phyloP scores from a whole-genome alignment of 495 filamentous ascomycete species.

The Tuber magnatum region DNA sequence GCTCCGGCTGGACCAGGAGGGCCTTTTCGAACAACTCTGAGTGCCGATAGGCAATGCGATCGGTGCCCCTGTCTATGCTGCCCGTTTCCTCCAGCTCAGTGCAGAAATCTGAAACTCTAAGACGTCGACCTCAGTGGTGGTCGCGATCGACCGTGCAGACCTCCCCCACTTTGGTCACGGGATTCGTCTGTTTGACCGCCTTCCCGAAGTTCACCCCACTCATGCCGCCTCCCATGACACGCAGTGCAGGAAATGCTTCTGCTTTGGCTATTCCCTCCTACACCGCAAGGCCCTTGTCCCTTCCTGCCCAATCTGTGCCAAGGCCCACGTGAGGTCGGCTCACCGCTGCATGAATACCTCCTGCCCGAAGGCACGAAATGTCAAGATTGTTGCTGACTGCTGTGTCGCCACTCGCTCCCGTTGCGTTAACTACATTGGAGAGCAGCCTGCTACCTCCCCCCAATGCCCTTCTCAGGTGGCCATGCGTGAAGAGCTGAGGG shows the following conservation, averaged over 20 bases:
- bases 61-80: neutral
- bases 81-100: neutral
- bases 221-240: neutral
- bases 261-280: too few species aligned
- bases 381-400: too few species aligned
- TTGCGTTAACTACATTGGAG: too few species aligned
- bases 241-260: neutral
- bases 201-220: neutral
- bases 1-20: neutral
- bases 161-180: neutral
- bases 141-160: neutral
- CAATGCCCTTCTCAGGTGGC: too few species aligned
- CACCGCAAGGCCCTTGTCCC: too few species aligned
- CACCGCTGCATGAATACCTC: too few species aligned
- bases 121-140: neutral
- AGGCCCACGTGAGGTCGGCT: too few species aligned
- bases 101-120: neutral
- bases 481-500: too few species aligned
- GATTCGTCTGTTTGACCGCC: neutral
- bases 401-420: too few species aligned
- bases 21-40: neutral
- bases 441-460: too few species aligned
- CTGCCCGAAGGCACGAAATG: too few species aligned
- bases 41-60: neutral
- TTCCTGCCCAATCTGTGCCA: too few species aligned